Base-by-base conservation (phyloP, 1,284 basidiomycete genomes). In the Cryptococcus sp. region DNA sequence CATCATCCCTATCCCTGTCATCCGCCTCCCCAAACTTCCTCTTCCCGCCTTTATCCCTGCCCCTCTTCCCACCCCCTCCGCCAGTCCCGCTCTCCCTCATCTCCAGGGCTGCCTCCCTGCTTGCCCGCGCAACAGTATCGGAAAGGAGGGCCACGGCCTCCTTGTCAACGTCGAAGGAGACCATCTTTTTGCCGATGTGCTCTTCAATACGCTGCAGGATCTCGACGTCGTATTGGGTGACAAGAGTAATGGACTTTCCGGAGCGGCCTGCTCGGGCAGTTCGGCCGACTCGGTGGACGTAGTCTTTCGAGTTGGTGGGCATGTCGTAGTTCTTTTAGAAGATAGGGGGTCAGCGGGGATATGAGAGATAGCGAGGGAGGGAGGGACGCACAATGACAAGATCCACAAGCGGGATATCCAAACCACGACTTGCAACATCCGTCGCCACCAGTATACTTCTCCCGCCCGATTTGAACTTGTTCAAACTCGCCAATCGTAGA, bases 201-300 rank as follows among this genome's bases (percentile, higher is more conserved):
- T 84, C 82, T 73, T 97, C 93, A 70, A 98, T 97, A 9, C 96
- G 86, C 74, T 98, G 92, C 12, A 98, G 80, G 53, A 98, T 83
- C 77, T 98, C 96, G 56, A 98, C 93, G 68, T 99, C 95, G 76
- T 98, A 99, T 78, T 99, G 96, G 1, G 95, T 94, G 12, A 98
- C 93, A 21, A 99, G 82, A 12, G 96, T 97, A 65, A 98, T 89
- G 1, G 91, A 88, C 78, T 97, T 97, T 43, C 96, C 96, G 1
- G 91, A 86, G 43, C 96, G 85, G 15, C 96, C 96, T 0, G 96
- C 96, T 73, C 96, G 87, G 2, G 96, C 96, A 35, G 96, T 98
- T 62, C 96, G 86, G 37, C 96, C 96, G 18, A 99, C 96, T 55
- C 96, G 86, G 75, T 99, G 96, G 56, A 99, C 97, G 76, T 98